Evolutionary conservation across 2,329 filamentous ascomycete genomes (phyloP).

Genomic region (Cladosporium sp.): DNA sequence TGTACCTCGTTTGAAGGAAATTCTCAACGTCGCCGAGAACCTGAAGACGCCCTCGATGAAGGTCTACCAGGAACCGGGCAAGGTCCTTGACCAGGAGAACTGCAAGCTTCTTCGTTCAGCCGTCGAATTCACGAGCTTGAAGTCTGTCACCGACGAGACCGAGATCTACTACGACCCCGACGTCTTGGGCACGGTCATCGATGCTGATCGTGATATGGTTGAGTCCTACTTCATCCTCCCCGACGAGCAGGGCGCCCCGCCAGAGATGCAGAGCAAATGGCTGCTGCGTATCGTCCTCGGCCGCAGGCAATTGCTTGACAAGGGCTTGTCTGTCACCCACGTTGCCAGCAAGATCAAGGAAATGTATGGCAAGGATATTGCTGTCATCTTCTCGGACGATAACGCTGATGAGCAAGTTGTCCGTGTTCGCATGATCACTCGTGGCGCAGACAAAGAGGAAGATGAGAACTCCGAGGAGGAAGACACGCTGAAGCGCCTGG

Average conservation of each 20-base stretch:
- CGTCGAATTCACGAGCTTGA: constrained; percentile 91
- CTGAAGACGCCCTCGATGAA: constrained; percentile 99
- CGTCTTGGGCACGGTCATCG: constrained; percentile 77
- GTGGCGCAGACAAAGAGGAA: constrained; percentile 44
- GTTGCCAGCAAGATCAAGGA: constrained; percentile 87
- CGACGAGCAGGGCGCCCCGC: constrained; percentile 64
- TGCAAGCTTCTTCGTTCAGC: constrained; percentile 81
- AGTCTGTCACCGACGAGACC: constrained; percentile 83
- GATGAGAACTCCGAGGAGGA: constrained; percentile 78
- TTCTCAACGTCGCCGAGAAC: constrained; percentile 94
- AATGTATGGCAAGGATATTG: constrained; percentile 77
- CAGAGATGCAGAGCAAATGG: constrained; percentile 78
- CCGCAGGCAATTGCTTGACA: constrained; percentile 91
- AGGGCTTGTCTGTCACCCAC: constrained; percentile 84
- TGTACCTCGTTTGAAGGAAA: constrained; percentile 98
- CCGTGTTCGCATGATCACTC: constrained; percentile 60
- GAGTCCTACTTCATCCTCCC: constrained; percentile 95
- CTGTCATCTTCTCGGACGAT: constrained; percentile 95
- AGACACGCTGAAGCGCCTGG: constrained; percentile 88
- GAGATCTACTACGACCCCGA: constrained; percentile 98
- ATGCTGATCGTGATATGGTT: constrained; percentile 86
- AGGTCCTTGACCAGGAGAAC: constrained; percentile 63
- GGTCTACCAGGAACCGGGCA: constrained; percentile 68
- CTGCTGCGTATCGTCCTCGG: constrained; percentile 88
- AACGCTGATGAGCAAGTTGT: constrained; percentile 95